Conservation (phyloP, 192 early-diverging fungal species). For the Rhizophlyctis rosea region DNA sequence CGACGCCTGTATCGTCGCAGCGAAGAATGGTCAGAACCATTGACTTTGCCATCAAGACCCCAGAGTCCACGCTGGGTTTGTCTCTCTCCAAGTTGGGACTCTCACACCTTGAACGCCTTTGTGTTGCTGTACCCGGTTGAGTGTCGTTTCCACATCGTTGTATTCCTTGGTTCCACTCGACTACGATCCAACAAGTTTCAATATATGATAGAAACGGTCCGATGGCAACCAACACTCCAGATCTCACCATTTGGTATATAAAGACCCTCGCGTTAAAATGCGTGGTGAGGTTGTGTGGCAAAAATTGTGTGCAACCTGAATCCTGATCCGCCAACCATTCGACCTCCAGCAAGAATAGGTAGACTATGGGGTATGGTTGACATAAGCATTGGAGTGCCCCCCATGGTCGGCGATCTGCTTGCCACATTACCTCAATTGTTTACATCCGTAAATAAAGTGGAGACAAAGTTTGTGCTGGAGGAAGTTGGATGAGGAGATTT, state of each 20-base stretch:
- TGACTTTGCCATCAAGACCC: neutral
- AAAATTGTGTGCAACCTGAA: no score
- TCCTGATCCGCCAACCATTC: no score
- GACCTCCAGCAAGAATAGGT: no score
- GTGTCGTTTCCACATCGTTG: constrained; percentile 45
- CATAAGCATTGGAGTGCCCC: no score
- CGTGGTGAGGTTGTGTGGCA: neutral
- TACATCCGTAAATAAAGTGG: no score
- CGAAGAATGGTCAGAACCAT: neutral
- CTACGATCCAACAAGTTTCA: neutral
- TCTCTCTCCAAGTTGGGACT: neutral
- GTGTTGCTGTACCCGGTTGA: constrained; percentile 50
- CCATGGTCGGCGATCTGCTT: no score
- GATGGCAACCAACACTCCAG: neutral
- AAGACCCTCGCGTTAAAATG: neutral
- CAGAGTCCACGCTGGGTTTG: no score
- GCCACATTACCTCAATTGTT: no score
- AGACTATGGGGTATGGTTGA: no score
- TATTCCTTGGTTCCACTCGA: constrained; percentile 24
- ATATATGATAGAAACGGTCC: neutral
- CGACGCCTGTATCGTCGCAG: constrained; percentile 31
- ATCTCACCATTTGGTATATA: neutral
- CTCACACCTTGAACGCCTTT: constrained; percentile 53
- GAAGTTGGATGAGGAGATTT: no score
- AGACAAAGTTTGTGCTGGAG: no score